A percentile compares a stretch with the other conserved stretches of the same genome.
These are phyloP conservation scores for Cytauxzoon felis DNA, from an alignment of 169 alveolate species.

Conservation along the genomic window DNA sequence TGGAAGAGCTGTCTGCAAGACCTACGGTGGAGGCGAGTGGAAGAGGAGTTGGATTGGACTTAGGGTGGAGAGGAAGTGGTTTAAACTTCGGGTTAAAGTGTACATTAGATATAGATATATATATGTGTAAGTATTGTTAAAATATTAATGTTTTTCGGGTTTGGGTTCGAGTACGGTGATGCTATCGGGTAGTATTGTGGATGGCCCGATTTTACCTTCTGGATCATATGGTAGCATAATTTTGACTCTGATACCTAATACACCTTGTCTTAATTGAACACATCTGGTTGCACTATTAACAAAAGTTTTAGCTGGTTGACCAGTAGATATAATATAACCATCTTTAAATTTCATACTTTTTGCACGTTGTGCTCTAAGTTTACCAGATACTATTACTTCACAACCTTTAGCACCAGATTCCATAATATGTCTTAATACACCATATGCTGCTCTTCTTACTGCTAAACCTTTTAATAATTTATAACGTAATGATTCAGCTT, in stretches of 20 bases:
- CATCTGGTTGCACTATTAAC: slow-evolving; percentile 97
- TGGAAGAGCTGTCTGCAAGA: too few species aligned
- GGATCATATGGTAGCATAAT: slow-evolving; percentile 98
- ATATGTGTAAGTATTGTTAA: too few species aligned
- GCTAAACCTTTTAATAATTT: slow-evolving; percentile 97
- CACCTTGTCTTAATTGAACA: slow-evolving; percentile 98
- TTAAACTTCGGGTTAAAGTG: too few species aligned
- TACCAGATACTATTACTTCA: slow-evolving; percentile 99
- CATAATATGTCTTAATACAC: slow-evolving; percentile 95
- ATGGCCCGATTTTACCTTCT: slow-evolving; percentile 92
- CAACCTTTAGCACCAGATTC: slow-evolving; percentile 98
- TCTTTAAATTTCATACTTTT: slow-evolving; percentile 98
- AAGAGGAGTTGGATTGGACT: too few species aligned
- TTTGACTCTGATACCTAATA: slow-evolving; percentile 87
- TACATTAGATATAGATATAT: too few species aligned
- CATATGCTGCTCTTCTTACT: slow-evolving; percentile 98
- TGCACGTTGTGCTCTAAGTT: slow-evolving; percentile 99
- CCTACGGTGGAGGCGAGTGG: too few species aligned
- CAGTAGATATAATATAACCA: slow-evolving; percentile 98
- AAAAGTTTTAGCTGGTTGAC: slow-evolving; percentile 95
- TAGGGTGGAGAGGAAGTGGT: too few species aligned
- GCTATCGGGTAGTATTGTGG: slow-evolving; percentile 93
- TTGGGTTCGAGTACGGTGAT: slow-evolving; percentile 95
- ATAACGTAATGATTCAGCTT: slow-evolving; percentile 97
- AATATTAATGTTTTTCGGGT: too few species aligned